Percentiles rank a stretch among this genome's conserved stretches.
These are phyloP conservation scores for Hamamelis virginiana DNA, from an alignment of 164 flowering plant genomes.

Conservation along the genomic window DNA sequence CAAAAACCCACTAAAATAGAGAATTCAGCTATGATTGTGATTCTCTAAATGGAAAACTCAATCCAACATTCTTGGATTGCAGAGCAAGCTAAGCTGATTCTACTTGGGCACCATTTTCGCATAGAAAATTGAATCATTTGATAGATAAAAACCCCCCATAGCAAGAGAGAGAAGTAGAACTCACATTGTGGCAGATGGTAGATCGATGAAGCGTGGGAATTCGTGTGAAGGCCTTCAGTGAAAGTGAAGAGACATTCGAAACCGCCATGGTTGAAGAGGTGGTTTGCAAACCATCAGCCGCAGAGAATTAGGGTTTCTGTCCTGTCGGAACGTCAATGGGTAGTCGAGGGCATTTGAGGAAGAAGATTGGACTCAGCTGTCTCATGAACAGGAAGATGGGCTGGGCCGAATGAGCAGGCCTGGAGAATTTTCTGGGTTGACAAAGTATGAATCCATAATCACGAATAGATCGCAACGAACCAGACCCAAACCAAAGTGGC, in stretches of 20 bases:
- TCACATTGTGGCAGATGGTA: constrained; percentile 15
- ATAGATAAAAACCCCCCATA: not conserved
- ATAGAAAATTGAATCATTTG: not conserved
- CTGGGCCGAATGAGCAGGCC: not conserved
- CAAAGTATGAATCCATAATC: not conserved
- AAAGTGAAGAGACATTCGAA: not conserved
- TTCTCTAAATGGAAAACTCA: no score
- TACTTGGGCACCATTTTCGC: no score
- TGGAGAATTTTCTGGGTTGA: not conserved
- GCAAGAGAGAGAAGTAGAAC: not conserved
- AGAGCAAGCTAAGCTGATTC: no score
- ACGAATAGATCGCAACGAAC: no score
- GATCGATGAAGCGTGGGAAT: not conserved
- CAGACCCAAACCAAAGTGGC: no score
- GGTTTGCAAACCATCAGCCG: not conserved
- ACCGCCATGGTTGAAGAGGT: constrained; percentile 8
- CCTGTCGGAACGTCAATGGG: not conserved
- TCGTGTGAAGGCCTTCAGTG: not conserved
- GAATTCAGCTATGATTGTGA: no score
- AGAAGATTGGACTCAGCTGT: no score
- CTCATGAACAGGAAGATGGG: not conserved
- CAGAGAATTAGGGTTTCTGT: constrained; percentile 5
- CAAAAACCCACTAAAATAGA: not conserved
- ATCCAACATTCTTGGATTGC: no score
- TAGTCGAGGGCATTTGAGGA: not conserved